Conservation (phyloP, 768 basidiomycete genomes). For the Podaxis rugospora region DNA sequence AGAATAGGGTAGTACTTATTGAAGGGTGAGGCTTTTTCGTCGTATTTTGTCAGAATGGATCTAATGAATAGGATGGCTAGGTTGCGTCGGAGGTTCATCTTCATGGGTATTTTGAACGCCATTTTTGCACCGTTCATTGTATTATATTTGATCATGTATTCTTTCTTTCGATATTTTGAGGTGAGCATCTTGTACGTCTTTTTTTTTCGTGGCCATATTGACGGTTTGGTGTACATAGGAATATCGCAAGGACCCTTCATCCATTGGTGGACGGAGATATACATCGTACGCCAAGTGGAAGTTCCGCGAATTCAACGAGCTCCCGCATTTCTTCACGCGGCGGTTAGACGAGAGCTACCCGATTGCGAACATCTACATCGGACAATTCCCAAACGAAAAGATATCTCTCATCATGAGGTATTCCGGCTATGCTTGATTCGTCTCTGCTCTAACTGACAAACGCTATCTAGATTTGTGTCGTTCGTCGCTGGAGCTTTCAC, state of each 20-base stretch:
- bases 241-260: conserved; percentile 97
- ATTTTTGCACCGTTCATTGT: conserved; percentile 97
- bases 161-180: conserved; percentile 99
- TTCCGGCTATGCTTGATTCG: background rate
- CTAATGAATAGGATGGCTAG: conserved; percentile 34
- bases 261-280: conserved; percentile 88
- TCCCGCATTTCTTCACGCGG: conserved; percentile 87
- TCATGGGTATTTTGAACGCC: conserved; percentile 96
- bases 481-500: conserved; percentile 97
- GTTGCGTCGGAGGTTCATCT: conserved; percentile 80
- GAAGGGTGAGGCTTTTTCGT: conserved; percentile 55
- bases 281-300: conserved; percentile 98
- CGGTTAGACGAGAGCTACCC: conserved; percentile 88
- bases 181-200: conserved; percentile 31
- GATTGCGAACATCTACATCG: conserved; percentile 89
- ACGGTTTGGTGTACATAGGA: conserved; percentile 50
- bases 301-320: conserved; percentile 97
- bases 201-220: background rate
- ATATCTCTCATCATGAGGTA: conserved; percentile 87
- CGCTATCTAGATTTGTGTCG: conserved; percentile 72
- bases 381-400: conserved; percentile 96
- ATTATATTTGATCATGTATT: conserved; percentile 93
- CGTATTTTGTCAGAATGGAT: background rate
- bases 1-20: conserved; percentile 71
- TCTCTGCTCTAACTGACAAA: background rate